These are phyloP conservation scores for Begonia loranthoides DNA, from an alignment of 306 rosid species.

Conservation along the genomic window DNA sequence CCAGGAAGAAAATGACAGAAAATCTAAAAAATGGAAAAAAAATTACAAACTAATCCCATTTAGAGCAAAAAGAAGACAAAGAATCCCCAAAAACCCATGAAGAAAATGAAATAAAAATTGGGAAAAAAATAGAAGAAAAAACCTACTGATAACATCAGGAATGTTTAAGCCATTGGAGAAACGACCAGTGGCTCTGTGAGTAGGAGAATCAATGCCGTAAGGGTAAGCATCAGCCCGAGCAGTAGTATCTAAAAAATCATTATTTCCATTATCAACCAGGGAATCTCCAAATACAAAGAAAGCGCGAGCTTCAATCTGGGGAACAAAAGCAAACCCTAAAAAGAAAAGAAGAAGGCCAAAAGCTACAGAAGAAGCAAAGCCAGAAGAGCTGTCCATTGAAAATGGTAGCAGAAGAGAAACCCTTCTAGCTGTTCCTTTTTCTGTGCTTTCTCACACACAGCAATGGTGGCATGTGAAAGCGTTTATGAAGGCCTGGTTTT, in stretches of 20 bases:
- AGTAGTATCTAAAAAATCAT: constrained; percentile 59
- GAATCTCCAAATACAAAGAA: constrained; percentile 91
- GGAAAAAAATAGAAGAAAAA: not conserved
- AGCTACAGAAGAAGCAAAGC: too few species aligned
- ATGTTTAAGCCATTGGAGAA: constrained; percentile 88
- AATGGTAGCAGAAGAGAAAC: too few species aligned
- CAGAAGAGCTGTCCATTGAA: too few species aligned
- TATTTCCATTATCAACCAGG: constrained; percentile 86
- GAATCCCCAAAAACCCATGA: too few species aligned
- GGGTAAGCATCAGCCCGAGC: constrained; percentile 77
- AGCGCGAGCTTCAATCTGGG: constrained; percentile 27
- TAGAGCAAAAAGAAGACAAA: too few species aligned
- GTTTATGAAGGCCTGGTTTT: too few species aligned
- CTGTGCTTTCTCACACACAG: too few species aligned
- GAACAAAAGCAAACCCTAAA: constrained; percentile 6
- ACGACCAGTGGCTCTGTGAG: constrained; percentile 64
- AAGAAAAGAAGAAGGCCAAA: not conserved
- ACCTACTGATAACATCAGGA: constrained; percentile 58
- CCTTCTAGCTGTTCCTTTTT: too few species aligned
- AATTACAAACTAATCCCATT: too few species aligned
- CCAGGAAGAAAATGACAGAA: too few species aligned
- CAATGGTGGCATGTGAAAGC: too few species aligned
- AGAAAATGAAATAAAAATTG: not conserved
- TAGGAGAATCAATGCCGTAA: constrained; percentile 72
- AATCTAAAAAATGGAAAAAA: too few species aligned